Evolutionary conservation across 345 rosid genomes (phyloP), one percentile per base, ranked within the genome.

Genomic region (Geranium brycei): DNA sequence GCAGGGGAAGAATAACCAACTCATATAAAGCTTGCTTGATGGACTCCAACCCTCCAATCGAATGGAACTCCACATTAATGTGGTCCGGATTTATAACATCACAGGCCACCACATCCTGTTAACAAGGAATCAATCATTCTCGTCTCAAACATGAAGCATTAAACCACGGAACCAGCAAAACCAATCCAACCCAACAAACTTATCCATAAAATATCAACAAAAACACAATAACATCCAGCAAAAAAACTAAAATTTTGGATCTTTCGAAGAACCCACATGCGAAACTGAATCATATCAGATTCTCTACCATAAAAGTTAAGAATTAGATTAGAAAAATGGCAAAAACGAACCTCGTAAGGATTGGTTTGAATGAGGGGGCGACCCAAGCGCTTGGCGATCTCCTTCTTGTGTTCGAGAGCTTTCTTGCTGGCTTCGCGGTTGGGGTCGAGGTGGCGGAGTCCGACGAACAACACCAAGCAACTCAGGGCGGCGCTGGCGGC

Each of bases 401-500:
- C 95, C 72, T 90, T 93, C 82, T 88, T 93, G 64, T 88, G 91
- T 62, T 90, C 89, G 55, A 88, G 85, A 17, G 97, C 96, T 61
- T 88, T 91, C 80, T 93, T 93, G 17, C 96, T 78, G 7, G 95
- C 86, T 57, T 91, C 99, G 0, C 96, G 87, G 78, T 90, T 90
- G 38, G 96, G 95, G 82, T 93, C 97, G 62, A 88, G 91, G 30
- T 87, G 92, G 7, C 85, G 81, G 69, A 88, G 96, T 2, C 96
- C 96, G 5, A 83, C 95, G 64, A 90, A 87, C 7, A 93, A 73
- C 57, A 93, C 96, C 73, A 90, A 71, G 69, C 89, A 90, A 71
- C 97, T 93, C 3, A 93, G 59, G 55, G 99, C 97, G 11, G 99
- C 99, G 78, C 99, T 93, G 31, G 99, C 99, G 5, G 97, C 99